These are phyloP conservation scores for Hericium rajendrae DNA, from an alignment of 768 basidiomycete species.

Conservation along the genomic window DNA sequence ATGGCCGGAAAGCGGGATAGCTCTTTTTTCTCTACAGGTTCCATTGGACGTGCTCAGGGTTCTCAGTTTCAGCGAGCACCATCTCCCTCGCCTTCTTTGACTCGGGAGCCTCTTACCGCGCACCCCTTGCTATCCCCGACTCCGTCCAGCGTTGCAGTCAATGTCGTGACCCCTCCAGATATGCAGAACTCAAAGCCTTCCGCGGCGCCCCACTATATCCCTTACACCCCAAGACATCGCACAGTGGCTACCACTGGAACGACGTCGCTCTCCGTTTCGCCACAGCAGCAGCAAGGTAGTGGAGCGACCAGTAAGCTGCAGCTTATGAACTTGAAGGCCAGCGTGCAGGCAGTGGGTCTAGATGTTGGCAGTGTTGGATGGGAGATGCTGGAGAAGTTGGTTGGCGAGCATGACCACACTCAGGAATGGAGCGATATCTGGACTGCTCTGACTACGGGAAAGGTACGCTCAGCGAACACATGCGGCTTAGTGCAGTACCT, in stretches of 20 bases:
- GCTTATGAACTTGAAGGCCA: slow-evolving; percentile 63
- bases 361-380: slow-evolving; percentile 59
- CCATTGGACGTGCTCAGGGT: slow-evolving; percentile 44
- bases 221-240: slow-evolving; percentile 71
- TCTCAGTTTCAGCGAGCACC: slow-evolving; percentile 30
- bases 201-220: slow-evolving; percentile 47
- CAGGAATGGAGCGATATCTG: slow-evolving; percentile 66
- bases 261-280: slow-evolving; percentile 25
- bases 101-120: slow-evolving; percentile 44
- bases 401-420: slow-evolving; percentile 37
- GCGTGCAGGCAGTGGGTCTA: slow-evolving; percentile 58
- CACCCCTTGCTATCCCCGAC: slow-evolving; percentile 57
- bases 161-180: slow-evolving; percentile 11
- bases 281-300: slow-evolving; percentile 38
- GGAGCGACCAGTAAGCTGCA: slow-evolving; percentile 62
- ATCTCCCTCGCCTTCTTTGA: slow-evolving; percentile 21
- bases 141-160: slow-evolving; percentile 20
- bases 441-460: slow-evolving; percentile 50
- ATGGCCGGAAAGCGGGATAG: slow-evolving; percentile 30
- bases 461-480: slow-evolving; percentile 31
- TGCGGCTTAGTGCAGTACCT: too few species aligned
- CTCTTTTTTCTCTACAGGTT: slow-evolving; percentile 38
- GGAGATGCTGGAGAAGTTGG: slow-evolving; percentile 68
- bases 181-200: slow-evolving; percentile 6
- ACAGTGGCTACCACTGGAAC: slow-evolving; percentile 34